Conservation (phyloP, 164 flowering plant species). For the Chimonanthus praecox region DNA sequence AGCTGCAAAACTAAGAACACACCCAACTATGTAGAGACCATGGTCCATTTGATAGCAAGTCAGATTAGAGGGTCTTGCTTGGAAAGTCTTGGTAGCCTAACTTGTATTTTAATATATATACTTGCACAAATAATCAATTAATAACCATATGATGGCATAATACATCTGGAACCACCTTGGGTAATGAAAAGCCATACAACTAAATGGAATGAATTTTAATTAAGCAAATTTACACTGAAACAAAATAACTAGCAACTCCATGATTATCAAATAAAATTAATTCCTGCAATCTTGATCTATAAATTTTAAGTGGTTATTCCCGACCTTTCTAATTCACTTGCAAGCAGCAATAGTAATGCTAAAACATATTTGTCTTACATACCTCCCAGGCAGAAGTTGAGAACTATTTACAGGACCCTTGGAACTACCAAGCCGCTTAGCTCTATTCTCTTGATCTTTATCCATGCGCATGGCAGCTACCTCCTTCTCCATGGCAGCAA, state of each 20-base stretch:
- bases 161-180: not conserved
- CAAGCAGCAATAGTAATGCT: not conserved
- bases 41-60: not conserved
- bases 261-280: not conserved
- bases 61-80: not conserved
- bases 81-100: no score
- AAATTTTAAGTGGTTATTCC: not conserved
- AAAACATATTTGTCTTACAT: not conserved
- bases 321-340: not conserved
- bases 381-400: slow-evolving; percentile 38
- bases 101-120: no score
- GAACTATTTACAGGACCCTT: slow-evolving; percentile 36
- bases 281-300: not conserved
- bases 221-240: not conserved
- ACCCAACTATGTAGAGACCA: not conserved
- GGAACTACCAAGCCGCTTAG: slow-evolving; percentile 30
- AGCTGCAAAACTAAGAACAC: no score
- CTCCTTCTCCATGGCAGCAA: slow-evolving; percentile 74
- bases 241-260: not conserved
- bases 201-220: not conserved
- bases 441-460: slow-evolving; percentile 43
- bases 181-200: not conserved
- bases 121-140: no score
- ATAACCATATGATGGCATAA: no score
- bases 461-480: slow-evolving; percentile 47